Evolutionary conservation across 2,329 filamentous ascomycete species (phyloP), one percentile per base, ranked within the genome.

Genomic region (Pezicula rhizophila): DNA sequence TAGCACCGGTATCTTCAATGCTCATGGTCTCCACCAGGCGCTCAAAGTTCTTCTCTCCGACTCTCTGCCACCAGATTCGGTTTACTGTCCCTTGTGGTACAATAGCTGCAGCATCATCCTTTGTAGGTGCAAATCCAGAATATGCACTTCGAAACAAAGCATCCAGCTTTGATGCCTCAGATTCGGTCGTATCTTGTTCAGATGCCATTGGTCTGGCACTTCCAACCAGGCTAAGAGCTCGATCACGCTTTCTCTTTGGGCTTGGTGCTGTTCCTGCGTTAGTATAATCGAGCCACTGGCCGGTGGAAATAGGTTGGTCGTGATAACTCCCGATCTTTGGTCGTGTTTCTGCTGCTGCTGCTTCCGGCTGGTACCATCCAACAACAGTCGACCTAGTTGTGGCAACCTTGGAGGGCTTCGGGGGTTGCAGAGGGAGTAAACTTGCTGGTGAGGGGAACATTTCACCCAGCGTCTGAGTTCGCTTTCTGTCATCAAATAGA

Each of bases 111-210:
- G 85, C 77, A 61, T 91, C 83, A 64, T 92, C 87, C 57, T 80
- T 84, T 45, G 78, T 82, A 0, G 87, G 87, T 5, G 87, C 87
- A 64, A 91, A 92, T 60, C 84, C 87, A 0, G 85, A 89, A 64
- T 90, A 92, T 1, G 84, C 87, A 47, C 84, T 81, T 26, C 85
- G 78, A 61, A 91, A 92, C 8, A 91, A 70, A 0, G 83, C 77
- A 57, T 91, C 87, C 67, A 89, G 80, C 62, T 85, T 85, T 3
- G 79, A 78, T 57, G 79, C 72, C 60, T 86, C 75, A 1, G 79
- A 62, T 54, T 84, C 80, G 1, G 69, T 68, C 20, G 56, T 26
- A 50, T 84, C 79, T 1, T 68, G 65, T 6, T 61, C 59, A 15
- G 50, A 47, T 46, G 23, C 28, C 5, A 71, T 66, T 2, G 77